phyloP scores from a whole-genome alignment of 305 asterid genomes.

The Solanum chacoense region DNA sequence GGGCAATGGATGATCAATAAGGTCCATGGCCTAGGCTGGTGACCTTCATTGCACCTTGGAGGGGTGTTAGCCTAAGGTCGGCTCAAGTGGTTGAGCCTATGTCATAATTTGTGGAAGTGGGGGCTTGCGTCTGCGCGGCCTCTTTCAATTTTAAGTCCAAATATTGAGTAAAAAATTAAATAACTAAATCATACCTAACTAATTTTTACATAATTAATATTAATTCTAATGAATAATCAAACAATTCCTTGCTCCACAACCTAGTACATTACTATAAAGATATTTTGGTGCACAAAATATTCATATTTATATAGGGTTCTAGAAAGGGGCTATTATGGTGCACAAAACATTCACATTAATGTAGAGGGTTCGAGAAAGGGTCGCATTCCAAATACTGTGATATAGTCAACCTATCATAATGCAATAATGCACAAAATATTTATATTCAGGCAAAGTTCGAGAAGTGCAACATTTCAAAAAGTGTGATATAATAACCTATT shows the following conservation, averaged over 20 bases:
- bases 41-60: constrained; percentile 34
- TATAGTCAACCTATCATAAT: neutral
- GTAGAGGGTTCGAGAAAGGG: too few relatives aligned
- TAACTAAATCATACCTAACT: neutral
- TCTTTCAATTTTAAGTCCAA: neutral
- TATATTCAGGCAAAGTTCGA: neutral
- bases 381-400: neutral
- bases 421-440: too few relatives aligned
- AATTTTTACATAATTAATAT: neutral
- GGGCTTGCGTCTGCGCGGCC: constrained; percentile 35
- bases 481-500: neutral
- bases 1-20: constrained; percentile 10
- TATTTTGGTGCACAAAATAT: neutral
- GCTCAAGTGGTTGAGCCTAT: neutral
- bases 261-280: neutral
- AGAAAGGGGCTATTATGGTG: neutral
- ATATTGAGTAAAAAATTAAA: neutral
- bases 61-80: constrained; percentile 10
- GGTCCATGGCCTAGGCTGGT: constrained; percentile 28
- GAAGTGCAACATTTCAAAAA: neutral
- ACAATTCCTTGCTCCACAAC: neutral
- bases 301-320: neutral
- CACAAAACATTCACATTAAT: neutral
- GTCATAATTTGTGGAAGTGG: constrained; percentile 23
- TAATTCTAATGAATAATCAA: neutral